Evolutionary conservation across 371 early-diverging fungal genomes (phyloP).

Genomic region (Circinella umbellata): DNA sequence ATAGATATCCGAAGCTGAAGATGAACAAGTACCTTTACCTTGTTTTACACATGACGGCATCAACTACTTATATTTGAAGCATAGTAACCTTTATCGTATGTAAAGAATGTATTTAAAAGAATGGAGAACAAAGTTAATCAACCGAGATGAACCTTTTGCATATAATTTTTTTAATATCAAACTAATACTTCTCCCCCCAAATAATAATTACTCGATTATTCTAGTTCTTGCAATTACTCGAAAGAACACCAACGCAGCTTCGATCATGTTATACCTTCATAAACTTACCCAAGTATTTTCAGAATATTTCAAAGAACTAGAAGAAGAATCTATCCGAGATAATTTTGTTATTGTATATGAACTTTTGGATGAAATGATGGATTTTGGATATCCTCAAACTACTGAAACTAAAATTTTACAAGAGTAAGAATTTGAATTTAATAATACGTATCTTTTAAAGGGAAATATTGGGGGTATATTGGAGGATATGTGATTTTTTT

Average conservation of each 20-base stretch:
- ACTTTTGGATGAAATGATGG: constrained; percentile 99
- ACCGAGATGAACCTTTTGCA: background rate
- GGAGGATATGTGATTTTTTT: too few species aligned
- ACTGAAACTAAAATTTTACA: constrained; percentile 97
- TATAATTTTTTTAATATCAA: background rate
- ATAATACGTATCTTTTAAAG: too few species aligned
- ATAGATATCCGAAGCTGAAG: constrained; percentile 83
- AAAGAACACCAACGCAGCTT: constrained; percentile 96
- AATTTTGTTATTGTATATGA: constrained; percentile 96
- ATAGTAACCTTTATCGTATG: constrained; percentile 95
- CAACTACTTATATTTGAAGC: constrained; percentile 91
- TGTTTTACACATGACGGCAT: constrained; percentile 95
- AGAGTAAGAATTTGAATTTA: constrained; percentile 60
- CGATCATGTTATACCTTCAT: constrained; percentile 93
- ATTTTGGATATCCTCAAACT: constrained; percentile 98
- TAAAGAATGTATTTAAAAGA: constrained; percentile 9
- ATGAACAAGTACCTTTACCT: constrained; percentile 89
- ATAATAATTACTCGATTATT: background rate
- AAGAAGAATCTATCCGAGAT: constrained; percentile 97
- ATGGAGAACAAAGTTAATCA: too few species aligned
- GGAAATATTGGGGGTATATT: too few species aligned
- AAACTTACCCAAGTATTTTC: constrained; percentile 92
- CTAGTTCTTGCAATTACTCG: constrained; percentile 94
- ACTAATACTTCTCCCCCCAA: too few species aligned
- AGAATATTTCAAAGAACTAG: constrained; percentile 97